phyloP scores from a whole-genome alignment of 129 eudicot species.

The Flaveria ramosissima region DNA sequence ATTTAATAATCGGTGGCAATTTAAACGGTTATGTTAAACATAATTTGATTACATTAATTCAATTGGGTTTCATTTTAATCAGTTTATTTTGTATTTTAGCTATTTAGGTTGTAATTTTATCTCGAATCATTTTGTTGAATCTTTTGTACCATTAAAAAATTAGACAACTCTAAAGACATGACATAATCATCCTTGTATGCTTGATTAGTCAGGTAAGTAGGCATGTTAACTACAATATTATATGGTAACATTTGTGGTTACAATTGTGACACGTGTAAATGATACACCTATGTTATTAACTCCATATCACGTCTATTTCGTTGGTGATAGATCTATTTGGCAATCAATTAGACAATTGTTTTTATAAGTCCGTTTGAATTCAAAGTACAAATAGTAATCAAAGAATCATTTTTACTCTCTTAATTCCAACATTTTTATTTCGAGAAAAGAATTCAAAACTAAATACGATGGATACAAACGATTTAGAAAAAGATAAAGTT shows the following conservation, averaged over 20 bases:
- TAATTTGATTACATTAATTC: no score
- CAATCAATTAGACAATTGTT: background rate
- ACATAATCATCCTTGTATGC: slow-evolving; percentile 11
- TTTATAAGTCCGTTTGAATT: background rate
- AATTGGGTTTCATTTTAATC: background rate
- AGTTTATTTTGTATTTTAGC: background rate
- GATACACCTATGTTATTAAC: slow-evolving; percentile 1
- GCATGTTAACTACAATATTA: background rate
- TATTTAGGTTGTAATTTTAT: background rate
- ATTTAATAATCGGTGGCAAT: no score
- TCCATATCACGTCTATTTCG: background rate
- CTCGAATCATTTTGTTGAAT: background rate
- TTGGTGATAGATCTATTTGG: slow-evolving; percentile 1
- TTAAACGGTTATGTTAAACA: no score
- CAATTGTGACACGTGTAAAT: slow-evolving; percentile 25
- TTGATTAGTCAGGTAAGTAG: slow-evolving; percentile 18
- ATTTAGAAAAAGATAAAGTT: no score
- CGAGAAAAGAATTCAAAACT: background rate
- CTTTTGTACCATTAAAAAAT: background rate
- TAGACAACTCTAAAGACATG: background rate
- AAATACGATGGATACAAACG: no score
- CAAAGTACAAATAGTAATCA: no score
- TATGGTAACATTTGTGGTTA: slow-evolving; percentile 19
- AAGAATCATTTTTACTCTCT: no score
- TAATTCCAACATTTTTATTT: background rate